phyloP scores from a whole-genome alignment of 768 basidiomycete species.

The Hypsizygus marmoreus region DNA sequence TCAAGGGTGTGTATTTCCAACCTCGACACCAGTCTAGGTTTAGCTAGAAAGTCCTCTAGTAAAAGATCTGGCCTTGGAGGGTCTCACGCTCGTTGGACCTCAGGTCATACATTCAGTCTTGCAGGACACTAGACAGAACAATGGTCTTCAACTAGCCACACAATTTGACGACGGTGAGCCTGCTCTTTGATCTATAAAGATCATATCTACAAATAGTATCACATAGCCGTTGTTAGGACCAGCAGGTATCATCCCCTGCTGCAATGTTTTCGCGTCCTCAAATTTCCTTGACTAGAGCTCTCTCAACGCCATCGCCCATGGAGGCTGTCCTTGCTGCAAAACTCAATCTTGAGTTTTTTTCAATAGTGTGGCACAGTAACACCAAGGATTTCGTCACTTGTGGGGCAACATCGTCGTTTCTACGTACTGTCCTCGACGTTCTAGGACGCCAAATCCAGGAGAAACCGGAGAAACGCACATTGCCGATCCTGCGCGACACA shows the following conservation, averaged over 20 bases:
- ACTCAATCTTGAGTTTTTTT: conserved; percentile 31
- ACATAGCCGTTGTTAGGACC: conserved; percentile 10
- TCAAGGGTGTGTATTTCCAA: conserved; percentile 20
- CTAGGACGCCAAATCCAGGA: no score
- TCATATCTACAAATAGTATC: not conserved
- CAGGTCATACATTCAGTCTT: conserved; percentile 19
- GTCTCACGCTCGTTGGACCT: conserved; percentile 24
- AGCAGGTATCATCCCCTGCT: conserved; percentile 3
- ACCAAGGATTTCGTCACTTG: conserved; percentile 12
- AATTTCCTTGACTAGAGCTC: not conserved
- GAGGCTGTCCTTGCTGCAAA: conserved; percentile 20
- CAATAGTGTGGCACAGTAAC: conserved; percentile 33
- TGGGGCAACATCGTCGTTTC: conserved; percentile 11
- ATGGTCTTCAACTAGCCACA: conserved; percentile 22
- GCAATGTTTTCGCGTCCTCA: not conserved
- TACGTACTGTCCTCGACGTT: conserved; percentile 9
- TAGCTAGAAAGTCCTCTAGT: conserved; percentile 21
- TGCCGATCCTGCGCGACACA: conserved; percentile 31
- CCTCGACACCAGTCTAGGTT: not conserved
- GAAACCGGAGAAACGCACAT: not conserved
- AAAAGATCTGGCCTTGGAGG: conserved; percentile 34
- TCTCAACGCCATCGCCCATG: conserved; percentile 3
- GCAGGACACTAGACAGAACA: conserved; percentile 20
- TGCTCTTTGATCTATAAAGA: not conserved
- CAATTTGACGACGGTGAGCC: conserved; percentile 35